These are phyloP conservation scores for Diplodia sapinea DNA, from an alignment of 2,329 filamentous ascomycete genomes.

Conservation along the genomic window DNA sequence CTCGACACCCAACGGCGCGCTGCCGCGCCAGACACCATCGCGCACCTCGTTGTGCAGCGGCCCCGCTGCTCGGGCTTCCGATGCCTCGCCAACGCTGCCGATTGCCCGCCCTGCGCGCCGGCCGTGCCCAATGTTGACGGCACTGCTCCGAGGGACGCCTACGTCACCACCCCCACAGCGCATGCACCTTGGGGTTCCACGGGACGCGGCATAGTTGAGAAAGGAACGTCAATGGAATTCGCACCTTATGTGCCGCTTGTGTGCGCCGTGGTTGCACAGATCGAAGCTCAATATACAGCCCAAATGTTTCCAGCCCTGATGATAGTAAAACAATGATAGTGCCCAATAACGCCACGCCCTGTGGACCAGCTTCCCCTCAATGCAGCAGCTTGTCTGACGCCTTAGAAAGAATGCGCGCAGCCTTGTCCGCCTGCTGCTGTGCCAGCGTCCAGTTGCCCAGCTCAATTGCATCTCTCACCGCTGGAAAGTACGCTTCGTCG, in stretches of 20 bases:
- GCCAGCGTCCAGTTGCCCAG: slow-evolving; percentile 72
- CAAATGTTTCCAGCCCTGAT: slow-evolving; percentile 15
- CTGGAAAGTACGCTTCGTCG: slow-evolving; percentile 75
- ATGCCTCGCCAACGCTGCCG: slow-evolving; percentile 2
- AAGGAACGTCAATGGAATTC: slow-evolving; percentile 3
- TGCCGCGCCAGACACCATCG: not conserved
- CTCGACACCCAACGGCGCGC: slow-evolving; percentile 4
- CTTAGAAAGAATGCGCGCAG: slow-evolving; percentile 68
- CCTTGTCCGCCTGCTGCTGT: slow-evolving; percentile 71
- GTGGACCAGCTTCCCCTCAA: slow-evolving; percentile 6
- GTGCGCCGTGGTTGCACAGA: slow-evolving; percentile 19
- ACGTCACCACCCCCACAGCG: slow-evolving; percentile 11
- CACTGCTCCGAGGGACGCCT: not conserved
- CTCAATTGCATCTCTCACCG: slow-evolving; percentile 81
- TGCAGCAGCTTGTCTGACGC: slow-evolving; percentile 51
- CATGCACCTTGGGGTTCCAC: not conserved
- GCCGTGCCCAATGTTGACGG: slow-evolving; percentile 3
- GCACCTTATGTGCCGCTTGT: slow-evolving; percentile 15
- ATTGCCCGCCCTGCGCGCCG: not conserved
- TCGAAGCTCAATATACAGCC: slow-evolving; percentile 23
- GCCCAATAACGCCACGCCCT: slow-evolving; percentile 17
- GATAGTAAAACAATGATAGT: slow-evolving; percentile 1
- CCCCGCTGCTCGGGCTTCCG: not conserved
- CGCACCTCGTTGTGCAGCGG: not conserved
- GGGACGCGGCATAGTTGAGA: not conserved